These are phyloP conservation scores for Neurospora sp. DNA, from an alignment of 495 filamentous ascomycete species.

Conservation along the genomic window DNA sequence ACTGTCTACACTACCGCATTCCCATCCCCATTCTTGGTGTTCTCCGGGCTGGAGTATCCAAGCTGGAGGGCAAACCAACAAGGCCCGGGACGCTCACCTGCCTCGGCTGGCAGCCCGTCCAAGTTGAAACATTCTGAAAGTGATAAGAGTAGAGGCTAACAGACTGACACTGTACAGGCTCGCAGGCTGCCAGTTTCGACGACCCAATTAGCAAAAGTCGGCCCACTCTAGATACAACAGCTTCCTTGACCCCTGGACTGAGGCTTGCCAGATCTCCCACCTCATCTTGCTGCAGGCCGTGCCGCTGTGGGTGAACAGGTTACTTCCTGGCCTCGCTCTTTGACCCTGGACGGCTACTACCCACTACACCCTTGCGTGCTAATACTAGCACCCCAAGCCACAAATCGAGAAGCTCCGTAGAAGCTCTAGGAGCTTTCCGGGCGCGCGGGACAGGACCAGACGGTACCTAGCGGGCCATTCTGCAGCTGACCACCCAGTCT, in stretches of 20 bases:
- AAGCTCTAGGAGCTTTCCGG: constrained; percentile 10
- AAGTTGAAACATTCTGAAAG: neutral
- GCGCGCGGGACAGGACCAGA: constrained; percentile 21
- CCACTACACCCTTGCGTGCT: constrained; percentile 19
- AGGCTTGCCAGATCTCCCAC: constrained; percentile 18
- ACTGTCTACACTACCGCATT: neutral
- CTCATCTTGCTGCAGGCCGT: constrained; percentile 13
- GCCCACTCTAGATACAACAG: constrained; percentile 11
- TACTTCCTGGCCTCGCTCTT: constrained; percentile 3
- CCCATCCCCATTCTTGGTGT: neutral
- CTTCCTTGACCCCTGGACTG: neutral
- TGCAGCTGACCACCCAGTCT: constrained; percentile 35
- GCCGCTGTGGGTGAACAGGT: constrained; percentile 15
- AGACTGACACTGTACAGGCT: neutral
- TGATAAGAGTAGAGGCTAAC: neutral
- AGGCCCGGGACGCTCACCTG: neutral
- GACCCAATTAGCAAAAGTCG: constrained; percentile 1
- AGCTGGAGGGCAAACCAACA: neutral
- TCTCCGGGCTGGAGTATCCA: neutral
- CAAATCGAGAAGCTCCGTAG: constrained; percentile 26
- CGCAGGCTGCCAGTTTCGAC: neutral
- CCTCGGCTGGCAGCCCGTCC: neutral
- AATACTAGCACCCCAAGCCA: constrained; percentile 14
- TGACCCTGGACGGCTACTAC: constrained; percentile 9
- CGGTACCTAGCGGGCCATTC: constrained; percentile 18